Conservation (phyloP, 2,329 filamentous ascomycete genomes). For the Botrytis aclada region DNA sequence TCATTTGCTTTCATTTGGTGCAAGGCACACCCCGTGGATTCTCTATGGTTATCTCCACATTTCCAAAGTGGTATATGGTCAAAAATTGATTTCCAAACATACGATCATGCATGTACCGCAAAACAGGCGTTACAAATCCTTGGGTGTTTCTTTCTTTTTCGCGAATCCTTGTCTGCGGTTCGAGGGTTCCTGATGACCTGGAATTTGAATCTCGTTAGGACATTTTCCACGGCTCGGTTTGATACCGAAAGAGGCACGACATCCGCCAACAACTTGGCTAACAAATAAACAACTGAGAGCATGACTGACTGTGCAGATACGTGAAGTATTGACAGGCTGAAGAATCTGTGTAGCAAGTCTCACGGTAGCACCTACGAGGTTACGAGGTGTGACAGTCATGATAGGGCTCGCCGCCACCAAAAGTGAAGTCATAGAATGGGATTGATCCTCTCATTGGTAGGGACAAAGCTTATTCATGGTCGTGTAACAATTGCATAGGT, state of each 20-base stretch:
- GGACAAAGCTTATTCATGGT: not conserved
- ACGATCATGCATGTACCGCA: constrained; percentile 3
- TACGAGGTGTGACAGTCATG: not conserved
- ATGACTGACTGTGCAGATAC: constrained; percentile 16
- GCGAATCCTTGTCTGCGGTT: constrained; percentile 8
- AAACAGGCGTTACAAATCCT: not conserved
- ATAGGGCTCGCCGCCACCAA: not conserved
- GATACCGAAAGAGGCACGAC: constrained; percentile 4
- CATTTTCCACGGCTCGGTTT: constrained; percentile 16
- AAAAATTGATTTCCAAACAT: constrained; percentile 3
- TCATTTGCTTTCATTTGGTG: not conserved
- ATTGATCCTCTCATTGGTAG: constrained; percentile 1
- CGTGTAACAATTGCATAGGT: not conserved
- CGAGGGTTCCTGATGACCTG: constrained; percentile 15
- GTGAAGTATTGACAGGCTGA: constrained; percentile 1
- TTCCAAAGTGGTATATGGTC: not conserved
- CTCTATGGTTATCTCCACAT: constrained; percentile 7
- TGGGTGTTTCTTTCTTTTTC: constrained; percentile 3
- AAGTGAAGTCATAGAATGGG: not conserved
- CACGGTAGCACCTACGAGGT: not conserved
- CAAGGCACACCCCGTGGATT: not conserved
- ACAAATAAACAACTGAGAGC: not conserved
- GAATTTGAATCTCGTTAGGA: constrained; percentile 9
- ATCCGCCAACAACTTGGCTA: constrained; percentile 5
- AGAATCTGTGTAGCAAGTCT: not conserved